These are phyloP conservation scores for Gyromitra esculenta DNA, from an alignment of 2,329 filamentous ascomycete species.

Conservation along the genomic window DNA sequence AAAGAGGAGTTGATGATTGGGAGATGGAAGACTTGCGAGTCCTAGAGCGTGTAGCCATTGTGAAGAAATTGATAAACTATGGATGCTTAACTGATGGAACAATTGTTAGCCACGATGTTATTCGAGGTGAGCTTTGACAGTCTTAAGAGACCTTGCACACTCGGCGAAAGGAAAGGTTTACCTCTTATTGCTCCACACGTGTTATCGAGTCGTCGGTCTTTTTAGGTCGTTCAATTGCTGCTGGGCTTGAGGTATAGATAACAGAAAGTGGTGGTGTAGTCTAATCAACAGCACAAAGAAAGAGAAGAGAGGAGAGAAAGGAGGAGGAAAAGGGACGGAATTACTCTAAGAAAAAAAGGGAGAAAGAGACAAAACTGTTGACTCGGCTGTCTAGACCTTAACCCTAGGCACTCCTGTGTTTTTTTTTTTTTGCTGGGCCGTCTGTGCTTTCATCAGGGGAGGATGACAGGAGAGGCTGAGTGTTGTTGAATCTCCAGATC, in stretches of 20 bases:
- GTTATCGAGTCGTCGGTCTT: conserved; percentile 21
- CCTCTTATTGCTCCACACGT: conserved; percentile 39
- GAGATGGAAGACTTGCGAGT: conserved; percentile 53
- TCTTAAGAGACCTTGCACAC: neutral
- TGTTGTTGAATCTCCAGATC: conserved; percentile 11
- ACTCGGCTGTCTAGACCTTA: conserved; percentile 31
- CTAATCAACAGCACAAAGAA: conserved; percentile 26
- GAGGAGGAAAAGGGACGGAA: neutral
- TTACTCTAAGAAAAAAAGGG: conserved; percentile 4
- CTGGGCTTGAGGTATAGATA: conserved; percentile 23
- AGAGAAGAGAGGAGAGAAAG: neutral
- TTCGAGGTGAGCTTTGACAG: neutral
- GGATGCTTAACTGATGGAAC: neutral
- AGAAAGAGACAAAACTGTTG: conserved; percentile 30
- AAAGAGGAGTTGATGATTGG: conserved; percentile 51
- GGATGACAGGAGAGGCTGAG: neutral
- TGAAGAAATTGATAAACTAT: conserved; percentile 14
- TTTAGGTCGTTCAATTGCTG: conserved; percentile 23
- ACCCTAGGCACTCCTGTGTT: conserved; percentile 10
- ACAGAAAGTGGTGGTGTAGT: conserved; percentile 24
- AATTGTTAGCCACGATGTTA: conserved; percentile 29
- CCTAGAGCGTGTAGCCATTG: conserved; percentile 50
- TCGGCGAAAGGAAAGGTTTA: conserved; percentile 2
- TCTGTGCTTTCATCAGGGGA: conserved; percentile 14
- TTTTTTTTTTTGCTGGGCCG: conserved; percentile 26